Evolutionary conservation across 2,329 filamentous ascomycete species (phyloP), one percentile per base, ranked within the genome.

Genomic region (Parascedosporium putredinis): DNA sequence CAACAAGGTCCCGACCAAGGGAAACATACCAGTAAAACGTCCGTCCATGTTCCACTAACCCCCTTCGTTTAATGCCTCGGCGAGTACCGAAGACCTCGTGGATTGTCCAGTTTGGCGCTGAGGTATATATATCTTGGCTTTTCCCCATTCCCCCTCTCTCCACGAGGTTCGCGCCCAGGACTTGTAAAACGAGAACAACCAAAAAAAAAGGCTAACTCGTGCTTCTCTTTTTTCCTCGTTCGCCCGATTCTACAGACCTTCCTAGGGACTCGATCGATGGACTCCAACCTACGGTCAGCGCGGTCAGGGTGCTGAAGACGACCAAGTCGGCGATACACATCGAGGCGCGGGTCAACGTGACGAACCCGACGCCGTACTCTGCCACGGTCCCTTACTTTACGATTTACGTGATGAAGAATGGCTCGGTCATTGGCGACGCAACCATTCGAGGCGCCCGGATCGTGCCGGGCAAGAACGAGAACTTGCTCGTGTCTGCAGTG

Each of bases 21-120:
- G 93, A 58, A 79, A 83, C 60, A 83, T 98, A 62, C 86, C 86
- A 67, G 80, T 97, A 72, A 94, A 95, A 79, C 86, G 89, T 95
- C 84, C 81, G 90, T 88, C 74, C 67, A 74, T 73, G 68, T 71
- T 76, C 71, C 51, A 52, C 34, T 47, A 34, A 43, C 24, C 36
- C 45, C 38, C 40, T n/a, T n/a, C n/a, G n/a, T n/a, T n/a, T n/a
- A n/a, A n/a, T n/a, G n/a, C n/a, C n/a, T 44, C 38, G 23, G 18
- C 29, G 25, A 16, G 36, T 18, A 24, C 31, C 33, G 31, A 36
- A 48, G 27, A 27, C 45, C 45, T 36, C 45, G 31, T 38, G 45
- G 45, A 33, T 36, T 46, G 27, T 20, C 40, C 14, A n/a, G n/a
- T 27, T 34, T 7, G 42, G 31, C 40, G 45, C 40, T 38, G 47